Base-by-base conservation (phyloP, 768 basidiomycete genomes). In the Ramaria sp. region DNA sequence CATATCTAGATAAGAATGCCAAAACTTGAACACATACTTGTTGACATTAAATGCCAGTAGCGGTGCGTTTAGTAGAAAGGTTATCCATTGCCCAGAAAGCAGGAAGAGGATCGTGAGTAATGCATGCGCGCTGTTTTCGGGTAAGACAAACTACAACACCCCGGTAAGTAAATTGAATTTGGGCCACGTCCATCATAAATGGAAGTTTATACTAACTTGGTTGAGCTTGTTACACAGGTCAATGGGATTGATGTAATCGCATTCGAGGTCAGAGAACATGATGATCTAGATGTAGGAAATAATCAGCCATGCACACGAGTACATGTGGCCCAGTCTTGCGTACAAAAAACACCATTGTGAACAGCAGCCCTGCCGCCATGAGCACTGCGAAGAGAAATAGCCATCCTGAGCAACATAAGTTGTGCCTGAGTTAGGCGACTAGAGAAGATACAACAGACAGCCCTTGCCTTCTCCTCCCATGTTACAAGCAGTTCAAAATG, bases 171-270 rank as follows among this genome's bases (percentile, higher is more conserved):
- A 34, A 37, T 13, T 4, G 9, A 37, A 49, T 31, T 27, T 27
- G 27, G 27, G 27, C 27, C 7, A 41, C 7, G n/a, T 34, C 11
- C 31, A 53, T 15, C 12, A 34, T 22, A 7, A 3, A 33, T 4
- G 57, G 22, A 45, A 59, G 27, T 31, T 12, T 30, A 47, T 24
- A 39, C 27, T 43, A 45, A 41, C 95, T 73, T 93, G 90, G 69
- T 98, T 98, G 65, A 98, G 84, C 77, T 96, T 97, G 75, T 98
- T 98, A 75, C 96, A 98, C 39, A 98, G 84, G 72, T 99, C 96
- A 82, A 99, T 99, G 53, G 96, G 96, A 73, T 99, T 99, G 78
- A 98, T 95, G 75, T 97, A 98, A 79, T 96, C 93, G 78, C 92
- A 96, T 75, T 97, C 95, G 68, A 98, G 76, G 75, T 98, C 96